Base-by-base conservation (phyloP, 1,284 basidiomycete species). In the Moniliophthora roreri region DNA sequence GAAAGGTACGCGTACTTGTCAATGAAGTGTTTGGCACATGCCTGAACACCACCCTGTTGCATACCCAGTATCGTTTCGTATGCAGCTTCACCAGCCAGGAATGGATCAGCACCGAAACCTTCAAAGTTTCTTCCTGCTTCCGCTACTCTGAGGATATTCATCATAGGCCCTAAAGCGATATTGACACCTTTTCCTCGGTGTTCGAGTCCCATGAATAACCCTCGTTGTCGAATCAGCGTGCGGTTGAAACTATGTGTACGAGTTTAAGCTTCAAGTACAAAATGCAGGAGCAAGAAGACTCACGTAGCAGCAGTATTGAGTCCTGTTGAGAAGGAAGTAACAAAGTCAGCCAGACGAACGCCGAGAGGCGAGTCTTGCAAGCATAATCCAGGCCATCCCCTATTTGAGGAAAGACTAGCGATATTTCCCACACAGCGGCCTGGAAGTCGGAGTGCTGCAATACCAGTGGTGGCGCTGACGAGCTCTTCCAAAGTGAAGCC, bases 61-160 rank as follows among this genome's bases (percentile, higher is more conserved):
- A 92, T 71, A 1, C 91, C 91, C n/a, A 85, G 68, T 53, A 93
- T 79, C 2, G 88, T 91, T 66, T 88, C 83, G 56, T 85, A 89
- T 0, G 88, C 82, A 0, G 81, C 37, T 67, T 87, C 87, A 15
- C 89, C 86, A 44, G 80, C 67, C 36, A 94, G 71, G 71, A 85
- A 93, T 0, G 91, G 89, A 64, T 90, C 87, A n/a, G 79, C 85
- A 42, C 89, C 86, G 58, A 90, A 93, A 7, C 89, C 89, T 72
- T 94, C 91, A 88, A 89, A 95, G 67, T 90, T 91, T 9, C 91
- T 73, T 0, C 92, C 92, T 1, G 79, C 84, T 58, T 78, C 73
- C 1, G 82, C 77, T 28, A 81, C 67, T 51, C 87, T 80, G n/a
- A 84, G 87, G 68, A 89, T 75, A 62, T 89, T 89, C 84, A 87